Evolutionary conservation across 2,329 filamentous ascomycete genomes (phyloP).

Genomic region (Colletotrichum nymphaeae): DNA sequence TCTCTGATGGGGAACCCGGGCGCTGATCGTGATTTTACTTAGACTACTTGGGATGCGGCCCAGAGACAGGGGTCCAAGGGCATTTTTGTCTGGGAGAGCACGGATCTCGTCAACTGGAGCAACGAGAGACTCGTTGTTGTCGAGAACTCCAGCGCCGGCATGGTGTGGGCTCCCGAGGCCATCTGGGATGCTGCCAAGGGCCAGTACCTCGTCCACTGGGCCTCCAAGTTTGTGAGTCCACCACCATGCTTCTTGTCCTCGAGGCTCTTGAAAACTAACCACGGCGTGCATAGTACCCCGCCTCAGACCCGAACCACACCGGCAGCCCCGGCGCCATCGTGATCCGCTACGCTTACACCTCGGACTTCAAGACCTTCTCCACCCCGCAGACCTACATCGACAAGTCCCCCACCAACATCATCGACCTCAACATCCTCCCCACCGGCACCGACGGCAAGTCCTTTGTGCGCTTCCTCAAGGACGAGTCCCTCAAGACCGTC

Average conservation of each 20-base stretch:
- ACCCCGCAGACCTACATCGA: slow-evolving; percentile 62
- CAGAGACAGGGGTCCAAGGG: slow-evolving; percentile 62
- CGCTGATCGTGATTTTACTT: slow-evolving; percentile 20
- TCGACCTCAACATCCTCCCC: slow-evolving; percentile 62
- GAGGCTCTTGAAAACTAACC: not conserved
- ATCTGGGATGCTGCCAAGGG: slow-evolving; percentile 29
- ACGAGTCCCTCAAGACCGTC: slow-evolving; percentile 63
- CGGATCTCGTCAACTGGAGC: slow-evolving; percentile 61
- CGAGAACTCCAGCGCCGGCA: slow-evolving; percentile 64
- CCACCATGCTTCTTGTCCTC: too few relatives aligned
- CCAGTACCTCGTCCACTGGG: slow-evolving; percentile 60
- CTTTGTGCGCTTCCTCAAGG: slow-evolving; percentile 67
- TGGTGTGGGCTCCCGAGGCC: slow-evolving; percentile 65
- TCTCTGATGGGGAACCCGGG: not conserved
- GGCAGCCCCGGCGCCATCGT: slow-evolving; percentile 55
- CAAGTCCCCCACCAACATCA: slow-evolving; percentile 55
- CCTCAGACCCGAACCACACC: slow-evolving; percentile 59
- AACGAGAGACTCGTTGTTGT: slow-evolving; percentile 60
- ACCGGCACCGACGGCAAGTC: slow-evolving; percentile 47
- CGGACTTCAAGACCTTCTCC: slow-evolving; percentile 65
- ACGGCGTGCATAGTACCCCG: slow-evolving; percentile 50
- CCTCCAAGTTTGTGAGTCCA: slow-evolving; percentile 56
- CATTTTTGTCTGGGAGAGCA: slow-evolving; percentile 67
- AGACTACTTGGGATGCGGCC: slow-evolving; percentile 64
- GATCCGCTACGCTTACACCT: slow-evolving; percentile 67